Evolutionary conservation across 257 asterid species (phyloP).

Genomic region (Solanum bulbocastanum): DNA sequence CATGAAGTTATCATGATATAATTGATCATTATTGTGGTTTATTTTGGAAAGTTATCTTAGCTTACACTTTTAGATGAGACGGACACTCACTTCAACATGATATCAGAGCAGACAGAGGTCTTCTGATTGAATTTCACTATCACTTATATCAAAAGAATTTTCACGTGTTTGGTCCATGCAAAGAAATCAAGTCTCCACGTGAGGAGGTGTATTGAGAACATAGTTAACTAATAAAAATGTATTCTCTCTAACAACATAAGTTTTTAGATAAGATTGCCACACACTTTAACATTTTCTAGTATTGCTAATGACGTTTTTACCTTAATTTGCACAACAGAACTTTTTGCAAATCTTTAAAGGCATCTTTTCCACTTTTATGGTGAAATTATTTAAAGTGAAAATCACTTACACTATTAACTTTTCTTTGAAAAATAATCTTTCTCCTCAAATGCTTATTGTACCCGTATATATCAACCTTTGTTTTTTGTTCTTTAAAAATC

Average conservation of each 20-base stretch:
- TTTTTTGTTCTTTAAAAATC: background rate
- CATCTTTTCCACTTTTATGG: background rate
- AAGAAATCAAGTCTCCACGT: no score
- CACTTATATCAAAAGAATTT: no score
- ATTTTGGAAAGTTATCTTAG: background rate
- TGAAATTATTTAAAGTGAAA: background rate
- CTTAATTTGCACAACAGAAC: background rate
- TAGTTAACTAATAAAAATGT: no score
- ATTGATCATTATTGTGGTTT: background rate
- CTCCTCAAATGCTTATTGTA: background rate
- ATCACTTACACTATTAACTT: no score
- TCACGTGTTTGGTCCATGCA: no score
- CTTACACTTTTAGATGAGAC: no score
- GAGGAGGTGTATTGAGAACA: no score
- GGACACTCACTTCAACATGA: no score
- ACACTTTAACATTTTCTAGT: background rate
- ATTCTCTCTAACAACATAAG: no score
- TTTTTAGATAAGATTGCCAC: background rate
- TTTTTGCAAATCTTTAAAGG: background rate
- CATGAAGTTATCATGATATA: background rate
- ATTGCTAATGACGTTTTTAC: background rate
- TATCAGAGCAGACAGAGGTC: no score
- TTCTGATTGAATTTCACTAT: no score
- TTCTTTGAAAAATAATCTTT: background rate
- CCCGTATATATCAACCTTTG: no score